Percentiles rank a stretch among this genome's conserved stretches.
These are phyloP conservation scores for Naganishia vishniacii DNA, from an alignment of 768 basidiomycete genomes.

Conservation along the genomic window DNA sequence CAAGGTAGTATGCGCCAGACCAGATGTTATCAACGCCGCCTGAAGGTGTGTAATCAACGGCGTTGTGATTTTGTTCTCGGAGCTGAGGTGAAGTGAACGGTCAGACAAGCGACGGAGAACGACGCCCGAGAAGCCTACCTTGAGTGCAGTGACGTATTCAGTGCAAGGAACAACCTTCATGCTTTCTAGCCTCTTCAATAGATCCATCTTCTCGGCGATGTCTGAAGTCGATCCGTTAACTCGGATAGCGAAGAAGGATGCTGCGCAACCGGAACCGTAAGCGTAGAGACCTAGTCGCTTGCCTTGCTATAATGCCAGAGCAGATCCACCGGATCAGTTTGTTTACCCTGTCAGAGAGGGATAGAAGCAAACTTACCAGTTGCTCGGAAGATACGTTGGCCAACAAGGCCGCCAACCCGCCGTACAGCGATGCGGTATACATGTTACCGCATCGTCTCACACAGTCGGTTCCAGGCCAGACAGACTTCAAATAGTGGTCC, in stretches of 20 bases:
- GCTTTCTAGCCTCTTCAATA: slow-evolving; percentile 65
- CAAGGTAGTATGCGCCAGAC: slow-evolving; percentile 90
- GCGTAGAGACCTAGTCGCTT: slow-evolving; percentile 91
- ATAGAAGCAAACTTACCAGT: slow-evolving; percentile 47
- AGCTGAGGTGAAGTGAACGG: slow-evolving; percentile 56
- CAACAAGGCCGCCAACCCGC: slow-evolving; percentile 82
- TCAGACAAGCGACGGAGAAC: background rate
- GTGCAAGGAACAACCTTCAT: slow-evolving; percentile 90
- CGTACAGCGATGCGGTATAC: slow-evolving; percentile 95
- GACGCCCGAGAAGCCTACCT: slow-evolving; percentile 42
- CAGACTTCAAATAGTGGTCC: slow-evolving; percentile 64
- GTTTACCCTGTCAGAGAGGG: slow-evolving; percentile 5
- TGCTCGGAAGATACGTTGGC: slow-evolving; percentile 65
- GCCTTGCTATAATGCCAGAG: slow-evolving; percentile 52
- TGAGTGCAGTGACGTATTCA: slow-evolving; percentile 77
- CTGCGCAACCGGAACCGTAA: slow-evolving; percentile 94
- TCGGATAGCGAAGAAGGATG: slow-evolving; percentile 80
- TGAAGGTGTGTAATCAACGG: slow-evolving; percentile 71
- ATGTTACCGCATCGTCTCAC: slow-evolving; percentile 92
- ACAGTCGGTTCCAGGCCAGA: slow-evolving; percentile 76
- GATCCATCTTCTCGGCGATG: slow-evolving; percentile 74
- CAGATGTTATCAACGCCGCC: slow-evolving; percentile 88
- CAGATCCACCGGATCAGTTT: background rate
- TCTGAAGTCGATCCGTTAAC: slow-evolving; percentile 81
- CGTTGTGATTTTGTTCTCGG: slow-evolving; percentile 94